phyloP scores from a whole-genome alignment of 257 asterid species.

The Solanum ossicruentum region DNA sequence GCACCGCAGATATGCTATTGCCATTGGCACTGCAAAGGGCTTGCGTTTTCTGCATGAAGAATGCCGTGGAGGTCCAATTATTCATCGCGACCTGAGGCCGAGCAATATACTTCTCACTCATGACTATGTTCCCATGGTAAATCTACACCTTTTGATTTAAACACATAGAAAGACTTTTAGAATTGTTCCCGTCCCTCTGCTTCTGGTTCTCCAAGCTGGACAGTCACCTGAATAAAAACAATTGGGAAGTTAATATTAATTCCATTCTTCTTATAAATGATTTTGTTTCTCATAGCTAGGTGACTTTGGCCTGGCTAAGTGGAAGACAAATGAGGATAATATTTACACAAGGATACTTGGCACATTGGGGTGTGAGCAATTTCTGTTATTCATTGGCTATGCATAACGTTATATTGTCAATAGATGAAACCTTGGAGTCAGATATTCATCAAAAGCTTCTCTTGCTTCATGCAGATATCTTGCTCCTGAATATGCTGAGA shows the following conservation, averaged over 20 bases:
- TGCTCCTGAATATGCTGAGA: slow-evolving; percentile 72
- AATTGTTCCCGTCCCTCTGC: background rate
- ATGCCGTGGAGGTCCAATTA: slow-evolving; percentile 80
- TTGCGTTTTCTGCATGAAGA: slow-evolving; percentile 73
- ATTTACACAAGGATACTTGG: slow-evolving; percentile 51
- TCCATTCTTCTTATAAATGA: background rate
- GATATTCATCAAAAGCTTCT: background rate
- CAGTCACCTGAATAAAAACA: background rate
- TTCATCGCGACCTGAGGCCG: slow-evolving; percentile 73
- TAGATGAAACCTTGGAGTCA: background rate
- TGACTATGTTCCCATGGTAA: slow-evolving; percentile 73
- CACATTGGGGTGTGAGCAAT: slow-evolving; percentile 52
- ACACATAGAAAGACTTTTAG: background rate
- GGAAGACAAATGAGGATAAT: slow-evolving; percentile 38
- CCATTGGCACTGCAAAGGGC: slow-evolving; percentile 73
- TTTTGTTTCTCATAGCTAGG: slow-evolving; percentile 36
- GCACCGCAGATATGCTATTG: slow-evolving; percentile 62
- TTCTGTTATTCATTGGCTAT: background rate
- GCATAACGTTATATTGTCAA: background rate
- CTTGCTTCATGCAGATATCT: slow-evolving; percentile 42
- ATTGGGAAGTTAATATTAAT: background rate
- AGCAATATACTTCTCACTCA: slow-evolving; percentile 68
- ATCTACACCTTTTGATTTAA: background rate
- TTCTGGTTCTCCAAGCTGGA: background rate
- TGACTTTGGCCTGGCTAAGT: slow-evolving; percentile 79